phyloP scores from a whole-genome alignment of 331 rosid genomes.

The Malus hybrid region DNA sequence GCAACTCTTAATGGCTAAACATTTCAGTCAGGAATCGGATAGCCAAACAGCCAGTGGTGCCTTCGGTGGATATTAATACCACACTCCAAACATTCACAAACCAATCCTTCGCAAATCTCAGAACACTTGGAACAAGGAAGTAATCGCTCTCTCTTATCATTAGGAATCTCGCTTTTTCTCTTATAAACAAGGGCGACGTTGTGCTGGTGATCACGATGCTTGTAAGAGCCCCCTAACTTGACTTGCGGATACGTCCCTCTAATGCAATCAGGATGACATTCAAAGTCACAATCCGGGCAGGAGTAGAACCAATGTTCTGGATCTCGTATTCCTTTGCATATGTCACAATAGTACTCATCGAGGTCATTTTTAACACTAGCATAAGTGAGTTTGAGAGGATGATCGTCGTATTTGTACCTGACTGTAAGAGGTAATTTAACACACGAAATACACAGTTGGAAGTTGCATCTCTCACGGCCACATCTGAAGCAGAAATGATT shows the following conservation, averaged over 20 bases:
- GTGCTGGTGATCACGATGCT: too few species aligned
- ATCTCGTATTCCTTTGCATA: neutral
- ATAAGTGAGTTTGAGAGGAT: neutral
- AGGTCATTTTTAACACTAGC: neutral
- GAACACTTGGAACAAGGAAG: neutral
- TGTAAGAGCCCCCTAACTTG: too few species aligned
- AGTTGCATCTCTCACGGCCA: too few species aligned
- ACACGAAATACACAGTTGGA: neutral
- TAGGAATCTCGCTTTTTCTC: too few species aligned
- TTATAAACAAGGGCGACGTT: too few species aligned
- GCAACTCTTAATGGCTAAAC: too few species aligned
- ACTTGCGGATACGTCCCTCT: neutral
- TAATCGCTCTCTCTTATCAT: too few species aligned
- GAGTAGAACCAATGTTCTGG: neutral
- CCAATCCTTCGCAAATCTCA: neutral
- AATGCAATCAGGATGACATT: neutral
- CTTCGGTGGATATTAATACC: neutral
- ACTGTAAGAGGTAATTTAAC: neutral
- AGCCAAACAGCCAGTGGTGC: rapidly evolving
- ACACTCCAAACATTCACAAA: neutral
- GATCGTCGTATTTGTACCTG: neutral
- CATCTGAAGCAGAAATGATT: neutral
- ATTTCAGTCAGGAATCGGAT: too few species aligned
- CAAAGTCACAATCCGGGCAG: neutral
- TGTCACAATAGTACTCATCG: neutral